A percentile compares a stretch with the other conserved stretches of the same genome.
Conservation (phyloP, 1,284 basidiomycete species). For the Leccinum subrobustum region DNA sequence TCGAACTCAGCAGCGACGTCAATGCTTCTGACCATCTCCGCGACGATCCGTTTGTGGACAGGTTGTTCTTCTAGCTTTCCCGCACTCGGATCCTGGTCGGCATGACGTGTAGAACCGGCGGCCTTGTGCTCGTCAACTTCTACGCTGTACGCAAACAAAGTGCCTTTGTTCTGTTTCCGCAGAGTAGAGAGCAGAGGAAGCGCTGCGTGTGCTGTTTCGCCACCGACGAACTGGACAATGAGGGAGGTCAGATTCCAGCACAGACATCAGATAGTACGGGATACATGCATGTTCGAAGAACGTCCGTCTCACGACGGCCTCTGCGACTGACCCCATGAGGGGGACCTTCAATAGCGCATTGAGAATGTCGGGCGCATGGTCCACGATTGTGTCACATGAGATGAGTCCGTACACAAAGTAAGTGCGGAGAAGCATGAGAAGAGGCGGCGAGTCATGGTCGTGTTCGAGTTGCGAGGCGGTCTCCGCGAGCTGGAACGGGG, state of each 20-base stretch:
- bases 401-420: constrained; percentile 84
- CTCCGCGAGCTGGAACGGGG: constrained; percentile 21
- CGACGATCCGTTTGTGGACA: constrained; percentile 58
- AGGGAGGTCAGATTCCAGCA: not conserved
- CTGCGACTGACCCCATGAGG: constrained; percentile 62
- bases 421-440: constrained; percentile 47
- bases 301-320: constrained; percentile 73
- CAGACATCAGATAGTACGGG: not conserved
- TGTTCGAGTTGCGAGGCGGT: not conserved
- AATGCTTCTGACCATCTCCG: constrained; percentile 73
- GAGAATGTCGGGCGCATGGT: constrained; percentile 75
- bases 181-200: constrained; percentile 65
- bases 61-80: constrained; percentile 25
- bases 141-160: constrained; percentile 83
- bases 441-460: constrained; percentile 14
- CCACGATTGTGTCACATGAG: constrained; percentile 76
- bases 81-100: constrained; percentile 27
- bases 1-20: constrained; percentile 82
- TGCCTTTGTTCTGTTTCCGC: constrained; percentile 68
- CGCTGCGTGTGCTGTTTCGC: constrained; percentile 74
- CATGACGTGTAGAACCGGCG: not conserved
- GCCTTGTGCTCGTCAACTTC: constrained; percentile 68
- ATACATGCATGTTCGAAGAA: constrained; percentile 78
- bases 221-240: constrained; percentile 75
- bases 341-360: constrained; percentile 62